Conservation (phyloP, 768 basidiomycete genomes). For the Suillus sp. region DNA sequence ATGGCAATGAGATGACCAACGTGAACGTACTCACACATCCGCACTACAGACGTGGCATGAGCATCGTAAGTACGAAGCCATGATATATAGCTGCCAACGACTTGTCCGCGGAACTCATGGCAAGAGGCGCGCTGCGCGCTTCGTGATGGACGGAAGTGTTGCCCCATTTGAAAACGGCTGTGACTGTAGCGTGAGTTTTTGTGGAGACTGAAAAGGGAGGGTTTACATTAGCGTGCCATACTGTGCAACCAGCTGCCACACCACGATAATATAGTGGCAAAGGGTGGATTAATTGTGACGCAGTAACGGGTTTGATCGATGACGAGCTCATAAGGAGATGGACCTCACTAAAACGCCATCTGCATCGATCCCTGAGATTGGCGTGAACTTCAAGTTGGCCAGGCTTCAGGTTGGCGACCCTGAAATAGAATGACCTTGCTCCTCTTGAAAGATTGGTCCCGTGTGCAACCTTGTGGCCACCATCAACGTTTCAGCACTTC, state of each 20-base stretch:
- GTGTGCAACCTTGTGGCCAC: background rate
- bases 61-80: background rate
- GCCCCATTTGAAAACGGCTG: background rate
- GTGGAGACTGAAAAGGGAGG: background rate
- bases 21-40: background rate
- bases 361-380: background rate
- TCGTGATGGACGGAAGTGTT: background rate
- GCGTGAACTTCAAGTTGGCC: background rate
- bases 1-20: background rate
- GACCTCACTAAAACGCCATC: background rate
- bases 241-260: background rate
- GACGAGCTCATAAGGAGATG: background rate
- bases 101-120: constrained; percentile 4
- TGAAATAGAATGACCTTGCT: background rate
- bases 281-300: background rate
- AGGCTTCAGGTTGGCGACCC: background rate
- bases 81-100: background rate
- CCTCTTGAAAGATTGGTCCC: background rate
- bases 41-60: background rate
- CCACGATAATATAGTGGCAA: background rate
- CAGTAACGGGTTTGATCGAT: background rate
- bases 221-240: background rate
- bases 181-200: background rate
- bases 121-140: background rate
- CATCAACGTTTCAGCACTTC: background rate